phyloP scores from a whole-genome alignment of 2,329 filamentous ascomycete genomes.

The Pseudopyrenochaeta lycopersici region DNA sequence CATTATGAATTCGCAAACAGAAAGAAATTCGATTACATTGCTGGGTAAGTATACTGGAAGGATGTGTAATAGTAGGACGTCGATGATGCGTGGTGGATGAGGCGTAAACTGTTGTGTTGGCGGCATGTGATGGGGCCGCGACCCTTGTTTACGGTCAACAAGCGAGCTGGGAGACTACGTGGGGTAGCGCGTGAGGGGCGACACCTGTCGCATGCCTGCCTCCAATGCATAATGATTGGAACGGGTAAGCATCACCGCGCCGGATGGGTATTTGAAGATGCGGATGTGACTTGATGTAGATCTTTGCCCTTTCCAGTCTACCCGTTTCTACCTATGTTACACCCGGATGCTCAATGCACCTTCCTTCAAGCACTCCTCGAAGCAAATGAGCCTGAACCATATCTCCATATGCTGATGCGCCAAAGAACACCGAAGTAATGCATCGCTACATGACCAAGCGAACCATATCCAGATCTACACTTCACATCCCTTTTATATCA shows the following conservation, averaged over 20 bases:
- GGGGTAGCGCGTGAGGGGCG: conserved; percentile 20
- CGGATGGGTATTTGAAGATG: not conserved
- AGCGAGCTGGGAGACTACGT: conserved; percentile 15
- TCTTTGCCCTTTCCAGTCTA: not conserved
- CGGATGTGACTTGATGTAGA: not conserved
- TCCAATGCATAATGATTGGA: not conserved
- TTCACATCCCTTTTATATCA: conserved; percentile 64
- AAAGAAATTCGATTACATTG: conserved; percentile 20
- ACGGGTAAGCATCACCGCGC: not conserved
- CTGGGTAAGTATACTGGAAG: conserved; percentile 1
- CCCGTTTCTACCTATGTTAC: conserved; percentile 13
- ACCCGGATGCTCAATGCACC: conserved; percentile 14
- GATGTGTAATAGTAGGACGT: not conserved
- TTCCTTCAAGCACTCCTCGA: conserved; percentile 16
- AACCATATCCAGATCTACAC: conserved; percentile 7
- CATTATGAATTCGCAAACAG: conserved; percentile 24
- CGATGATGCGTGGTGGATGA: not conserved
- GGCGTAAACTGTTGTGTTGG: conserved; percentile 11
- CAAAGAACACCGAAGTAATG: conserved; percentile 48
- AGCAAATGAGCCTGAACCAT: conserved; percentile 25
- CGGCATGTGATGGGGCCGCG: conserved; percentile 1
- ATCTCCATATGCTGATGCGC: conserved; percentile 41
- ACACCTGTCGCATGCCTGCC: conserved; percentile 5
- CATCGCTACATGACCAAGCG: conserved; percentile 38
- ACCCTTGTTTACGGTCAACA: conserved; percentile 16